Percentiles rank a stretch among this genome's conserved stretches.
phyloP scores from a whole-genome alignment of 306 rosid species.

The Vicia villosa region DNA sequence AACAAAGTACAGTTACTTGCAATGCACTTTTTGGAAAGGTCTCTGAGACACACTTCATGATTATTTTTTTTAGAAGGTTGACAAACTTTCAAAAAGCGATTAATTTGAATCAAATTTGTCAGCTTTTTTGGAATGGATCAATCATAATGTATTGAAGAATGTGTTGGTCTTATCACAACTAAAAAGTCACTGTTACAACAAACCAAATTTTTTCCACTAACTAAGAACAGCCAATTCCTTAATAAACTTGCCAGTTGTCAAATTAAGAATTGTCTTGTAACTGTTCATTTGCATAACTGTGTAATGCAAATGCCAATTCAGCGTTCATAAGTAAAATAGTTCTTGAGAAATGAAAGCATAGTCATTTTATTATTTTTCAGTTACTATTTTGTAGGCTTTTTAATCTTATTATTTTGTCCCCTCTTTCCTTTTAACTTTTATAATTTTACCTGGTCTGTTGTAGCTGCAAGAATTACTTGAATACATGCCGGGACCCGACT shows the following conservation, averaged over 20 bases:
- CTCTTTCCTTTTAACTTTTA: neutral
- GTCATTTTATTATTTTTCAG: conserved; percentile 5
- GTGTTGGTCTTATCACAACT: neutral
- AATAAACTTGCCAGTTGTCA: conserved; percentile 17
- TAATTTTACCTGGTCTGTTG: conserved; percentile 39
- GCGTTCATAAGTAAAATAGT: conserved; percentile 7
- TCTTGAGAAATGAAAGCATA: neutral
- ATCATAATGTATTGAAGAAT: neutral
- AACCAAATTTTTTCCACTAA: neutral
- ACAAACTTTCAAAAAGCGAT: neutral
- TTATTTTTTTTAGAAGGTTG: neutral
- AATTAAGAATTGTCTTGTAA: conserved; percentile 2
- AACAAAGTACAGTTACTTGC: neutral
- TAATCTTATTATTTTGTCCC: neutral
- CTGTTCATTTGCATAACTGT: neutral
- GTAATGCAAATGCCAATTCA: neutral
- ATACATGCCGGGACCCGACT: conserved; percentile 99
- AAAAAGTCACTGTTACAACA: neutral
- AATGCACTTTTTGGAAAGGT: neutral
- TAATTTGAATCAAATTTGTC: neutral
- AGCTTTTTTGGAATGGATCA: neutral
- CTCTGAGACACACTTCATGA: neutral
- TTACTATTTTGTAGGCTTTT: neutral
- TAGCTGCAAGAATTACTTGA: conserved; percentile 97
- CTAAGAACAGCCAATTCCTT: neutral